A percentile compares a stretch with the other conserved stretches of the same genome.
phyloP scores from a whole-genome alignment of 345 rosid genomes.

The Rhizophora mangle region DNA sequence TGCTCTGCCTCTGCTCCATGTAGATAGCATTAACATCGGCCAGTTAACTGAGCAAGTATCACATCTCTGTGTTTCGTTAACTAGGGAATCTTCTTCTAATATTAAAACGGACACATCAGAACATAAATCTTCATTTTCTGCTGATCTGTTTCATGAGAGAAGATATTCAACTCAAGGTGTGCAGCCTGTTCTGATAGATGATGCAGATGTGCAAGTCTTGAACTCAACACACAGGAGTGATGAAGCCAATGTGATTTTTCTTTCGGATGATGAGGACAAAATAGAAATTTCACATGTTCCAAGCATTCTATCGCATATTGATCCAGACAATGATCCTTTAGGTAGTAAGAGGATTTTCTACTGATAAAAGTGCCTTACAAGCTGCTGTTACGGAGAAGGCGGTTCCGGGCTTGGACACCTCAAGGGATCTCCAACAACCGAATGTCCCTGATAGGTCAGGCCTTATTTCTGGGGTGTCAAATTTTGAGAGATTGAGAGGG shows the following conservation, averaged over 20 bases:
- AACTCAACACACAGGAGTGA: constrained; percentile 28
- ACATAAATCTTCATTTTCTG: constrained; percentile 24
- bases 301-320: constrained; percentile 27
- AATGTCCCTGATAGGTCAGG: constrained; percentile 29
- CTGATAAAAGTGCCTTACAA: constrained; percentile 35
- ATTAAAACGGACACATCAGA: constrained; percentile 19
- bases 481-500: constrained; percentile 27
- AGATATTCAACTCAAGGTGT: constrained; percentile 25
- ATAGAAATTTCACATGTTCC: constrained; percentile 29
- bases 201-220: constrained; percentile 29
- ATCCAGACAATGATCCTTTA: constrained; percentile 29
- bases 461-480: constrained; percentile 34
- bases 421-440: constrained; percentile 33
- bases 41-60: constrained; percentile 62
- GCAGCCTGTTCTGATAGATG: constrained; percentile 34
- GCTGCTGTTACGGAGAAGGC: constrained; percentile 30
- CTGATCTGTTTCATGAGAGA: constrained; percentile 20
- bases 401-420: constrained; percentile 25
- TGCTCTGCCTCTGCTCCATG: constrained; percentile 19
- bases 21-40: constrained; percentile 61
- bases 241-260: constrained; percentile 31
- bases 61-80: constrained; percentile 50
- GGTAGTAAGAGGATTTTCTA: constrained; percentile 29
- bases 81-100: constrained; percentile 33
- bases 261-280: constrained; percentile 64